These are phyloP conservation scores for Pichia sp. DNA, from an alignment of 1,139 yeast genomes.

Conservation along the genomic window DNA sequence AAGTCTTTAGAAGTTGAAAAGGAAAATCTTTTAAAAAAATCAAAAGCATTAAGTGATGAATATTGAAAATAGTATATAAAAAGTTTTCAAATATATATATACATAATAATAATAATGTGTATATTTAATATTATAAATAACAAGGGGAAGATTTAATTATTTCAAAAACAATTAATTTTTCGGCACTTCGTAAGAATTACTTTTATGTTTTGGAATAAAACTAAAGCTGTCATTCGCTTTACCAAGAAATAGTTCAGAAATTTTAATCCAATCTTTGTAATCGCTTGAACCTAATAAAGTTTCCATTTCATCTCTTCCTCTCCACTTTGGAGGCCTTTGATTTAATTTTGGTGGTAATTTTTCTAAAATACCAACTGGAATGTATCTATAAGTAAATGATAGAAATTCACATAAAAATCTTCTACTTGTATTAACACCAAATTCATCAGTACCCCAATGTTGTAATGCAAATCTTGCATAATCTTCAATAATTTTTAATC, in stretches of 20 bases:
- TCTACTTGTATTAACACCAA: constrained; percentile 82
- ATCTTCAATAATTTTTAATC: constrained; percentile 64
- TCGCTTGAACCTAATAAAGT: constrained; percentile 80
- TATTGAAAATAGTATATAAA: constrained; percentile 35
- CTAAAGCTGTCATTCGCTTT: constrained; percentile 68
- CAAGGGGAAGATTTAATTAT: too few species aligned
- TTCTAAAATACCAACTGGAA: constrained; percentile 90
- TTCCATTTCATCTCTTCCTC: constrained; percentile 90
- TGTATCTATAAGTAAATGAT: constrained; percentile 88
- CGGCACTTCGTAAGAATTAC: constrained; percentile 57
- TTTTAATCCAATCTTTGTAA: constrained; percentile 91
- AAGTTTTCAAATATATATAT: neutral
- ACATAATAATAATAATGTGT: neutral
- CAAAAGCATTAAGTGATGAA: constrained; percentile 58
- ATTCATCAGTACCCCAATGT: constrained; percentile 98
- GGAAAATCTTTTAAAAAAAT: constrained; percentile 64
- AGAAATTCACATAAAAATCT: constrained; percentile 91
- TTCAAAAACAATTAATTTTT: constrained; percentile 1
- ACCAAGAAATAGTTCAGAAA: constrained; percentile 94
- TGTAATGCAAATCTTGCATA: constrained; percentile 79
- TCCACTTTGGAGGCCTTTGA: constrained; percentile 92
- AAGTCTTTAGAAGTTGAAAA: constrained; percentile 58
- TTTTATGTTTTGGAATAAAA: constrained; percentile 90
- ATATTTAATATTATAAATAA: too few species aligned
- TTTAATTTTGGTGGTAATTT: constrained; percentile 82